phyloP scores from a whole-genome alignment of 2,329 filamentous ascomycete genomes.

The Kalaharituber pfeilii region DNA sequence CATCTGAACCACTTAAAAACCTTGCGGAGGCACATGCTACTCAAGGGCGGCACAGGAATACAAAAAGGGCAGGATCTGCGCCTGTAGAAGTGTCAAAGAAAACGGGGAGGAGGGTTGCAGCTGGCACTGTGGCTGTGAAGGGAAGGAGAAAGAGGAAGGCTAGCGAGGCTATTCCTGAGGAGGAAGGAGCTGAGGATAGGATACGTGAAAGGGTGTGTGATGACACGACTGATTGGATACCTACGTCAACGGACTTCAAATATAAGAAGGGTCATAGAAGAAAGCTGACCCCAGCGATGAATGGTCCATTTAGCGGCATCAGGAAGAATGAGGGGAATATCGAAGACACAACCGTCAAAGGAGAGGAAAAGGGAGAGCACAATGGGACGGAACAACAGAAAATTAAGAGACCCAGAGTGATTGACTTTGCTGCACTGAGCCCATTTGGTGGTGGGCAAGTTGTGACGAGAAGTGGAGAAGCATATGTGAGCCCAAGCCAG shows the following conservation, averaged over 20 bases:
- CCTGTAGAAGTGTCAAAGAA: background rate
- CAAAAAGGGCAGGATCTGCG: background rate
- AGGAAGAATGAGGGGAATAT: background rate
- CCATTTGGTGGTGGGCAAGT: background rate
- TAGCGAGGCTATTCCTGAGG: background rate
- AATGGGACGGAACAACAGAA: background rate
- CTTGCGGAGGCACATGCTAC: background rate
- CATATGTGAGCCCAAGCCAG: background rate
- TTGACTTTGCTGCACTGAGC: constrained; percentile 4
- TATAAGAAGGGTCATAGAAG: background rate
- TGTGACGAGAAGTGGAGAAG: background rate
- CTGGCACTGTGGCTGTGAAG: background rate
- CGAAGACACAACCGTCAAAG: background rate
- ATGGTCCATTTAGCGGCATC: background rate
- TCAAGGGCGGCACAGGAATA: no score
- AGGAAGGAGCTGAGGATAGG: background rate
- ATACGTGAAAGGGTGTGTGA: background rate
- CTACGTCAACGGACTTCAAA: background rate
- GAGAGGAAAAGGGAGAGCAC: background rate
- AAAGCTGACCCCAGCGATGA: background rate
- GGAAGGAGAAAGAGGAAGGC: background rate
- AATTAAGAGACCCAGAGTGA: background rate
- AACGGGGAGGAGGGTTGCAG: background rate
- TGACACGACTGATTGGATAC: background rate
- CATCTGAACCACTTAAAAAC: background rate